Base-by-base conservation (phyloP, 306 rosid genomes). In the Prunus salicina region DNA sequence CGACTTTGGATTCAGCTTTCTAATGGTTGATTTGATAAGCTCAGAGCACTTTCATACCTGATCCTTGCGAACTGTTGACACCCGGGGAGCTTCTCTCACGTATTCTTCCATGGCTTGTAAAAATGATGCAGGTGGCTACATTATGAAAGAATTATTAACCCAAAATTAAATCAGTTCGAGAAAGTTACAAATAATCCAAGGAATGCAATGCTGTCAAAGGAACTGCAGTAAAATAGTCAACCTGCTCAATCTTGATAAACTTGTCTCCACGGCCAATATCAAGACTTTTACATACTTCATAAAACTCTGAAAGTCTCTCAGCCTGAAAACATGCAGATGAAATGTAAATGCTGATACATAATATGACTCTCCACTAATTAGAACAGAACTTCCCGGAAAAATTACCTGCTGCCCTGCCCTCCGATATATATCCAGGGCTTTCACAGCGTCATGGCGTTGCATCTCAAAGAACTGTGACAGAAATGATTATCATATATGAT, bases 41-140 rank as follows among this genome's bases (percentile, higher is more conserved):
- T 24, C 65, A 67, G 67, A 47, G 61, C 4, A 58, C 11, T 58
- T 58, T 53, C 72, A 64, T 84, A 96, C 99, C 97, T 88, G 96
- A 82, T 91, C 93, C 86, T 91, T 96, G 64, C 93, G 96, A 77
- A 84, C 83, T 62, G 83, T 82, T 62, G 85, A 82, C 72, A 78
- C 85, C 80, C 87, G 85, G 30, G 99, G 98, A 81, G 97, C 99
- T 51, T 93, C 98, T 88, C 74, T 88, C 76, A 93, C 93, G 43
- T 96, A 96, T 80, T 96, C 99, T 84, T 96, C 98, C 99, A 96
- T 96, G 82, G 99, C 87, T 91, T 92, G 99, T 78, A 96, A 85
- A 86, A 96, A 96, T 46, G 99, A 96, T 28, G 91, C 85, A 32
- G 98, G 99, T 69, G 98, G 94, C 99, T 96, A 64, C 86, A 87